Conservation (phyloP, 1,139 yeast genomes). For the Yarrowia galli region DNA sequence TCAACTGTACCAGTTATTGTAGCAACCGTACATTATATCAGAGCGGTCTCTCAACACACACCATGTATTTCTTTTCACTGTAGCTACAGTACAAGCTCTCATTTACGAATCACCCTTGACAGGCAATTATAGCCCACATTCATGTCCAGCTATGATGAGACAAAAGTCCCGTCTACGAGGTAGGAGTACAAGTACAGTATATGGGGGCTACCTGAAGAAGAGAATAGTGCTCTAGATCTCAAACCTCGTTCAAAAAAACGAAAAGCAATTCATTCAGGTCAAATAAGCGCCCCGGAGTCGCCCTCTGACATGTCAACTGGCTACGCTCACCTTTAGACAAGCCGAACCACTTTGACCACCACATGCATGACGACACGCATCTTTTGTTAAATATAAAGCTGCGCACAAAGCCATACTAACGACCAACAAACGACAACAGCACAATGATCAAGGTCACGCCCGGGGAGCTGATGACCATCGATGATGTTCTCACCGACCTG, state of each 20-base stretch:
- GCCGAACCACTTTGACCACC: slow-evolving; percentile 10
- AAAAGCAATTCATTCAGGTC: not conserved
- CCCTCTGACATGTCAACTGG: not conserved
- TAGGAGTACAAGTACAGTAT: too few relatives aligned
- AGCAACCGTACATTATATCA: too few relatives aligned
- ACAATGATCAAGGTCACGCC: slow-evolving; percentile 49
- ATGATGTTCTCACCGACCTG: slow-evolving; percentile 53
- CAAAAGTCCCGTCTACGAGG: too few relatives aligned
- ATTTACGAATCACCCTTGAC: slow-evolving; percentile 2
- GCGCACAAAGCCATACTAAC: slow-evolving; percentile 25
- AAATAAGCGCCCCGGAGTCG: not conserved
- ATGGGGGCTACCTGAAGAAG: too few relatives aligned
- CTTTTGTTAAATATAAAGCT: slow-evolving; percentile 39
- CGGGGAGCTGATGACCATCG: slow-evolving; percentile 61
- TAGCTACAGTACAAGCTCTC: not conserved
- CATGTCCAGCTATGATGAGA: too few relatives aligned
- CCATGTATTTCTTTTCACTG: too few relatives aligned
- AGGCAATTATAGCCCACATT: not conserved
- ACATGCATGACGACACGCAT: slow-evolving; percentile 39
- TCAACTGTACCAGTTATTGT: too few relatives aligned
- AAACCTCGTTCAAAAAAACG: too few relatives aligned
- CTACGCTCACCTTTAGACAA: not conserved
- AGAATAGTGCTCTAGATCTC: too few relatives aligned
- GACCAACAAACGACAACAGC: slow-evolving; percentile 6
- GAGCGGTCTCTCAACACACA: too few relatives aligned